Conservation (phyloP, 73 alveolate species). For the Paramecium primaurelia region DNA sequence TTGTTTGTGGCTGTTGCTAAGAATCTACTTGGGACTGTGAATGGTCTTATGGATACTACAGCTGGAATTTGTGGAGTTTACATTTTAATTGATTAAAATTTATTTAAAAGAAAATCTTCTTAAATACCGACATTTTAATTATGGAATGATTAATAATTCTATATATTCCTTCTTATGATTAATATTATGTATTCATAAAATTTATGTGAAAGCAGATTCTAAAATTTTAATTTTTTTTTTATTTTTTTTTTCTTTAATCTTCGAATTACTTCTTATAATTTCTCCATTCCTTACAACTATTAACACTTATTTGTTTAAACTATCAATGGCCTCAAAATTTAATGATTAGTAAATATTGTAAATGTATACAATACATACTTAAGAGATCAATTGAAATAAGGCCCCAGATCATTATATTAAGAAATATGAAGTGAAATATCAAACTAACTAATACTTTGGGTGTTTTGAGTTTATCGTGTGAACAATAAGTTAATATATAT, state of each 20-base stretch:
- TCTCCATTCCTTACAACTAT: background rate
- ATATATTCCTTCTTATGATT: background rate
- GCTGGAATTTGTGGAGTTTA: constrained; percentile 8
- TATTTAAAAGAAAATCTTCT: background rate
- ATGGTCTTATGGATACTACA: background rate
- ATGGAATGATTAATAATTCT: background rate
- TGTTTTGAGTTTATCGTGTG: no score
- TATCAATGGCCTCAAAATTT: no score
- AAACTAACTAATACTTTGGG: no score
- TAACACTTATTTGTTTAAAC: background rate
- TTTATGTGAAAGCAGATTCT: background rate
- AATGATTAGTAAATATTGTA: no score
- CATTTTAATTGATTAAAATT: background rate
- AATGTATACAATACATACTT: no score
- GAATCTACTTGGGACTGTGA: background rate
- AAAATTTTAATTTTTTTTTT: background rate
- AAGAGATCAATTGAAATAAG: no score
- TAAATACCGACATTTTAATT: background rate
- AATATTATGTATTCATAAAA: background rate
- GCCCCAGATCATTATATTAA: no score
- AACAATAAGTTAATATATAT: no score
- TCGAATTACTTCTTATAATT: background rate
- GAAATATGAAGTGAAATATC: no score
- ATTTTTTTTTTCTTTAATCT: background rate
- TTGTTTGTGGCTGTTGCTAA: constrained; percentile 21